Percentiles rank a stretch among this genome's conserved stretches.
Evolutionary conservation across 2,329 filamentous ascomycete species (phyloP).

Genomic region (Calonectria montana): DNA sequence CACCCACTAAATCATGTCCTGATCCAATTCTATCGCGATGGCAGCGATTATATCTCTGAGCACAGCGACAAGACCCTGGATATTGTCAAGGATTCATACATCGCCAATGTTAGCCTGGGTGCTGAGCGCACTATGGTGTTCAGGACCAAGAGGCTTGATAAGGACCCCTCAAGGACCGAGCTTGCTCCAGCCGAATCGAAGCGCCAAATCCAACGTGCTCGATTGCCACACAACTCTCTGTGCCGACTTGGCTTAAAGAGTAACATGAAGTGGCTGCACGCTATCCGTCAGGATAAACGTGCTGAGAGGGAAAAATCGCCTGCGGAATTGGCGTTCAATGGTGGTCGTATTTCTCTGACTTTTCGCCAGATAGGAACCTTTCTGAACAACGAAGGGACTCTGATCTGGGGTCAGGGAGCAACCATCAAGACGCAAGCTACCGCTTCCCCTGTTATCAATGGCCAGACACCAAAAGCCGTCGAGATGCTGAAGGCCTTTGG

Average conservation of each 20-base stretch:
- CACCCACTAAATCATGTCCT: conserved; percentile 91
- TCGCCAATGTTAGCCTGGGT: conserved; percentile 94
- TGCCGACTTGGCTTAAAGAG: conserved; percentile 84
- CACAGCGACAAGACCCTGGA: conserved; percentile 98
- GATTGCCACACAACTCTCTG: conserved; percentile 88
- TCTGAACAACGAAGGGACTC: conserved; percentile 69
- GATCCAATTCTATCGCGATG: conserved; percentile 92
- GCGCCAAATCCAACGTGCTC: conserved; percentile 74
- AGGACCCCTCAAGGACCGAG: conserved; percentile 47
- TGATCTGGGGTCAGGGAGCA: conserved; percentile 95
- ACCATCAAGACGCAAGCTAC: conserved; percentile 70
- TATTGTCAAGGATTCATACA: conserved; percentile 81
- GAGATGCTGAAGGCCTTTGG: conserved; percentile 84
- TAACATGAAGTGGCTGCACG: conserved; percentile 90
- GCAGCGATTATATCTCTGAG: conserved; percentile 92
- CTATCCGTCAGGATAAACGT: conserved; percentile 90
- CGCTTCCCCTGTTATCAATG: conserved; percentile 76
- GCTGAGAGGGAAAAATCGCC: conserved; percentile 72
- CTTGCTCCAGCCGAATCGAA: conserved; percentile 26
- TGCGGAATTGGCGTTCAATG: conserved; percentile 77
- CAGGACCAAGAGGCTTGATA: conserved; percentile 77
- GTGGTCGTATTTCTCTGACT: conserved; percentile 89
- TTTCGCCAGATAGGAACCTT: conserved; percentile 93
- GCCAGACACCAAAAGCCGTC: conserved; percentile 73
- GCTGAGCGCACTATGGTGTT: conserved; percentile 91